Base-by-base conservation (phyloP, 2,329 filamentous ascomycete species). In the Claviceps cyperi region DNA sequence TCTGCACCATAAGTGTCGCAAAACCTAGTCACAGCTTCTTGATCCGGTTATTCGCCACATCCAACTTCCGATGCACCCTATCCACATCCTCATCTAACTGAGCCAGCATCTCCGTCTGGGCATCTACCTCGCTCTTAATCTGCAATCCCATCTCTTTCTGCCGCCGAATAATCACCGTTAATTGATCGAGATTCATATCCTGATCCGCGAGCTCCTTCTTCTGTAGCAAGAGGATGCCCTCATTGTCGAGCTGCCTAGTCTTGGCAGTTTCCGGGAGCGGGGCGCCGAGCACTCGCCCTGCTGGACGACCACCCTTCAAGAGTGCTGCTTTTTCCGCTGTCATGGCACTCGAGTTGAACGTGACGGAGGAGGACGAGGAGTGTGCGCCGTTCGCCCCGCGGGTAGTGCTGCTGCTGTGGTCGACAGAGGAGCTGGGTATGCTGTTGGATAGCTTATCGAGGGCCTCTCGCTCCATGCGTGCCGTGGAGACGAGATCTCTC, bases 71-170 rank as follows among this genome's bases (percentile, higher is more conserved):
- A 43, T 75, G 72, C 15, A 88, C 70, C 5, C 82, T 70, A 53
- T 82, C 78, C 2, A 76, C 75, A 64, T 89, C 83, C 50, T 80
- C 71, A 54, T 83, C 81, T 53, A 89, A 62, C 56, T 78, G 65
- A 13, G 78, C 75, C 32, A 92, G 69, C 76, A 88, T 78, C 62
- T 79, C 75, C 50, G 80, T 84, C 69, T 91, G 85, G 56, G 78
- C 66, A 49, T 80, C 76, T 50, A 90, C 73, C 69, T 91, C 86
- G 47, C 81, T 76, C 55, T 86, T 77, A 59, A 92, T 90, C 51
- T 80, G 75, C 45, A 86, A 69, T 0, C 86, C 86, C 77, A 91
- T 86, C 65, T 89, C 82, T 60, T 78, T 82, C 69, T 91, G 83
- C 52, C 83, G 70, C 46, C 80, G 70, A 45, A 91, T 81, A 46